A percentile compares a stretch with the other conserved stretches of the same genome.
These are phyloP conservation scores for Ormosia semicastrata DNA, from an alignment of 306 rosid species.

Conservation along the genomic window DNA sequence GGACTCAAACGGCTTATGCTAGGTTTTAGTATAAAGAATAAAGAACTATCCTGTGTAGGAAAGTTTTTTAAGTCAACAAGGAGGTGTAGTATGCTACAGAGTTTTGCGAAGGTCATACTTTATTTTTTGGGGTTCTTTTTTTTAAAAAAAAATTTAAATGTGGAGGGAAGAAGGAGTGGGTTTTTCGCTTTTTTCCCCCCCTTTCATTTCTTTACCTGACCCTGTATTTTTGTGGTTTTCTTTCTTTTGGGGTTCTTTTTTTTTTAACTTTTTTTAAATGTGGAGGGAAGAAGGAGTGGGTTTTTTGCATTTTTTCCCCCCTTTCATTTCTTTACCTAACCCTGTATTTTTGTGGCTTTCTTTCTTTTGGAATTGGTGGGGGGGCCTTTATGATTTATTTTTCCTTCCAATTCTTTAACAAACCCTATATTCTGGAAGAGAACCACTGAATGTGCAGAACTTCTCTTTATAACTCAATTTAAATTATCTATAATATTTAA, in stretches of 20 bases:
- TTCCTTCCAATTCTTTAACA: background rate
- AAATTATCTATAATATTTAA: background rate
- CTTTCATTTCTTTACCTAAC: background rate
- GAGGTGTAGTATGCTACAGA: background rate
- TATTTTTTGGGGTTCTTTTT: background rate
- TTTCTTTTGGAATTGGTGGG: background rate
- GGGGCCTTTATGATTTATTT: background rate
- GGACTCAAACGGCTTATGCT: background rate
- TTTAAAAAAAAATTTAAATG: background rate
- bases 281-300: background rate
- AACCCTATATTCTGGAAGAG: background rate
- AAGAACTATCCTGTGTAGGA: background rate
- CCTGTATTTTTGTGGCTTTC: background rate
- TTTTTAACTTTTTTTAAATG: background rate
- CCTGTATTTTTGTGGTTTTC: background rate
- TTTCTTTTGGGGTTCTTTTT: background rate
- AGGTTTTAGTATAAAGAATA: background rate
- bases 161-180: background rate
- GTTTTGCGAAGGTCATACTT: background rate
- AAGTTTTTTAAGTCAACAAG: background rate
- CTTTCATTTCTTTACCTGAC: background rate
- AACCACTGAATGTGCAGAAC: background rate
- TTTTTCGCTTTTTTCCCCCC: background rate
- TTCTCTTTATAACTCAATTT: background rate
- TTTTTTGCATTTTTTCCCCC: background rate